Conservation (phyloP, 371 early-diverging fungal species). For the Zychaea mexicana region DNA sequence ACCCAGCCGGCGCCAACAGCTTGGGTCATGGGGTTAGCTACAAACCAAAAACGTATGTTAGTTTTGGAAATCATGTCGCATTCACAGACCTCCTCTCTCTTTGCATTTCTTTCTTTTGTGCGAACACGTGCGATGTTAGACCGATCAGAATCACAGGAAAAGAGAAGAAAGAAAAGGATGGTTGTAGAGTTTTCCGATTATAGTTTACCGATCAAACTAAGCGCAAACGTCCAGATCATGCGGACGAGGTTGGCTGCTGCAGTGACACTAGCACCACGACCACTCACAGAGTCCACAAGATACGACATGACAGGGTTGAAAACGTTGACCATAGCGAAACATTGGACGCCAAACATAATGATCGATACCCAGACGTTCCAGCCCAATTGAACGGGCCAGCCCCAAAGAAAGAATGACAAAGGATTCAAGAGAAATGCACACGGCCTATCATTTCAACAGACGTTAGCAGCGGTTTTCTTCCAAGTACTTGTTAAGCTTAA, state of each 20-base stretch:
- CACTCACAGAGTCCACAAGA: constrained; percentile 58
- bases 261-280: constrained; percentile 61
- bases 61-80: not conserved
- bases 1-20: constrained; percentile 44
- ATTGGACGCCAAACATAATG: constrained; percentile 57
- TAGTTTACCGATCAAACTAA: constrained; percentile 50
- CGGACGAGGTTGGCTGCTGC: constrained; percentile 61
- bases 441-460: constrained; percentile 33
- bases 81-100: constrained; percentile 19
- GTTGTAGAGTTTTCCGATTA: not conserved
- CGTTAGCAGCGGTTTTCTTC: no score
- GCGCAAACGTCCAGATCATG: constrained; percentile 58
- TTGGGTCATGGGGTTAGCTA: constrained; percentile 49
- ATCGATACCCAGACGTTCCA: constrained; percentile 58
- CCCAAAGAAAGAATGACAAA: constrained; percentile 56
- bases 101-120: not conserved
- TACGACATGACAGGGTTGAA: constrained; percentile 56
- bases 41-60: not conserved
- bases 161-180: not conserved
- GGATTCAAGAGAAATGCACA: constrained; percentile 58
- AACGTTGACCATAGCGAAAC: constrained; percentile 63
- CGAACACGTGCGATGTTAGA: no score
- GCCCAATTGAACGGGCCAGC: constrained; percentile 56
- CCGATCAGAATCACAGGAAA: no score
- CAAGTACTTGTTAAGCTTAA: no score